Base-by-base conservation (phyloP, 176 grass and related monocot species). In the Calamus simplicifolius region DNA sequence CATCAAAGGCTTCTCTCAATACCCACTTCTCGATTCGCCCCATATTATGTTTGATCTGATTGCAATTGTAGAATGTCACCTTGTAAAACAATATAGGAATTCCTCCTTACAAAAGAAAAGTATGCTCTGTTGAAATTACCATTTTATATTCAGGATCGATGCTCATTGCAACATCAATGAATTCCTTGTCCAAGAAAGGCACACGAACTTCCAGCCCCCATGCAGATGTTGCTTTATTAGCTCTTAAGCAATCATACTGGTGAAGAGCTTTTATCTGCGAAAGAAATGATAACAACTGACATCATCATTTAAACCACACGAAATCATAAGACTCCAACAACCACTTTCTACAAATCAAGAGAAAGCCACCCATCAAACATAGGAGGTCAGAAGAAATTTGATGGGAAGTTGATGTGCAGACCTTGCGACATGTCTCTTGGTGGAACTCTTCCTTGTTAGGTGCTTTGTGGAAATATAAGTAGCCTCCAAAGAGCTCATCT, bases 401-500 rank as follows among this genome's bases (percentile, higher is more conserved):
- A 43, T 43, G 35, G 8, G 12, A 43, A 7, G 12, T 43, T 43
- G 35, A 43, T 17, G 48, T 50, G 68, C 16, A 10, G 19, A 84
- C 89, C 93, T 98, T 98, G 70, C 88, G 76, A 74, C 94, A 98
- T 26, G 88, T 93, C 51, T 98, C 94, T 62, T 54, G 73, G 82
- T 98, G 93, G 62, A 98, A 69, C 80, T 98, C 88, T 54, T 98
- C 84, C 73, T 89, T 98, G 77, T 98, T 89, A 4, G 94, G 94
- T 0, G 94, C 94, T 75, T 89, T 92, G 88, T 98, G 94, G 70
- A 98, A 98, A 75, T 98, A 98, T 56, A 98, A 69, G 62, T 98
- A 98, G 17, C 94, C 94, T 7, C 94, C 94, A 1, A 98, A 89
- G 5, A 93, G 84, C 78, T 98, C 94, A 35, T 98, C 94, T 5